Base-by-base conservation (phyloP, 495 filamentous ascomycete species). In the Oleoguttula mirabilis region DNA sequence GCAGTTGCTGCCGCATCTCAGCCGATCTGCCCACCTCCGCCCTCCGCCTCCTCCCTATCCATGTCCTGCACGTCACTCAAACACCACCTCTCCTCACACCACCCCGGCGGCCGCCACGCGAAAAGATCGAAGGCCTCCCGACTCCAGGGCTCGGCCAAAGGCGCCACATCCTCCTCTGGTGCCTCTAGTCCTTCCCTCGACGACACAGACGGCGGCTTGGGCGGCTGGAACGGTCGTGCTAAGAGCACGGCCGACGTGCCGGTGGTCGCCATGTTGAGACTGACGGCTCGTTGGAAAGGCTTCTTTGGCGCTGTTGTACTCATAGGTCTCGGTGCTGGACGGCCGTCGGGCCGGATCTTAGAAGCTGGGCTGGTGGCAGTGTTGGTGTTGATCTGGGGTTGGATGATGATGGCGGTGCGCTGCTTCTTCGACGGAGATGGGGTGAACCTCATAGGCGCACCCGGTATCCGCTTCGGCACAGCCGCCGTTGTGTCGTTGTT, bases 71-170 rank as follows among this genome's bases (percentile, higher is more conserved):
- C n/a, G n/a, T n/a, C n/a, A n/a, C n/a, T n/a, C n/a, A 32, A 4
- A 19, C 49, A 44, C 49, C 44, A 52, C 7, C 44, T 34, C 32
- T 49, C 50, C 10, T 51, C 47, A 21, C 56, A 55, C 44, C 56
- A 54, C 0, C 45, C 46, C 0, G 61, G 60, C 21, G 61, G 61
- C 20, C 59, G 52, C 54, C 72, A 78, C 17, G 70, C 72, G 50
- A 78, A 76, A 15, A 79, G 52, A 52, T 79, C 71, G 38, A 67
- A 63, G 4, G 73, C 75, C 52, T 79, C 75, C 0, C 62, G 57
- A 14, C 73, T 74, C 75, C 75, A 79, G 22, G 51, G 32, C 11
- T 47, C 47, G 12, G 41, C 22, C 27, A 35, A 24, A 11, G 20
- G 16, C 15, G 30, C 24, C 28, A 37, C 34, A 25, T 36, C 44